Base-by-base conservation (phyloP, 306 rosid species). In the Styphnolobium japonicum region DNA sequence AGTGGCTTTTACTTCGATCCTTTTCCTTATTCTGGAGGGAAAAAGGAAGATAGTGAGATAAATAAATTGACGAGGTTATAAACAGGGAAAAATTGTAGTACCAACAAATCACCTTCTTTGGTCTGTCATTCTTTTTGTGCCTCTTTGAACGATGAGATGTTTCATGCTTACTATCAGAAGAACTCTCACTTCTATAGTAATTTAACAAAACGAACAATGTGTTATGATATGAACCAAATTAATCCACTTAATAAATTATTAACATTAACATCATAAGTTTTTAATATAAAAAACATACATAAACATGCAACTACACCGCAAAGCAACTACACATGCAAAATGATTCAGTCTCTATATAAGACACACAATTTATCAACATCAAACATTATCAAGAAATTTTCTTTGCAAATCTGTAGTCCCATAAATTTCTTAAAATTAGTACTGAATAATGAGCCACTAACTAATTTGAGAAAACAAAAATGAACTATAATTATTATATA, bases 141-240 rank as follows among this genome's bases (percentile, higher is more conserved):
- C 90, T 88, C 91, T 89, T 95, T 68, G 96, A 83, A 43, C 82
- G 93, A 58, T 70, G 81, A 36, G 97, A 89, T 16, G 90, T 61
- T 66, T 91, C 98, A 49, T 58, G 89, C 83, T 95, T 96, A 66
- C 96, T 84, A 69, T 86, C 90, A 10, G 92, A 88, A 76, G 93
- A 90, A 85, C 88, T 90, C 70, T 89, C 96, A 76, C 88, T 89
- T 75, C 91, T 82, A 57, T 66, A 77, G 42, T 15, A 34, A 77
- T 61, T 40, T 29, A 76, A 43, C 78, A 80, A 69, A 53, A 23
- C 27, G 42, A 40, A 76, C 14, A 62, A 56, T 3, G 57, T 48
- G 14, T 80, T 22, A 73, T 34, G 66, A 51, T 31, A 72, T 23
- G 60, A 69, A 68, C 71, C 25, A 67, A 52, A 67, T 57, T 66